Base-by-base conservation (phyloP, 495 filamentous ascomycete species). In the Hyaloscypha finlandica region DNA sequence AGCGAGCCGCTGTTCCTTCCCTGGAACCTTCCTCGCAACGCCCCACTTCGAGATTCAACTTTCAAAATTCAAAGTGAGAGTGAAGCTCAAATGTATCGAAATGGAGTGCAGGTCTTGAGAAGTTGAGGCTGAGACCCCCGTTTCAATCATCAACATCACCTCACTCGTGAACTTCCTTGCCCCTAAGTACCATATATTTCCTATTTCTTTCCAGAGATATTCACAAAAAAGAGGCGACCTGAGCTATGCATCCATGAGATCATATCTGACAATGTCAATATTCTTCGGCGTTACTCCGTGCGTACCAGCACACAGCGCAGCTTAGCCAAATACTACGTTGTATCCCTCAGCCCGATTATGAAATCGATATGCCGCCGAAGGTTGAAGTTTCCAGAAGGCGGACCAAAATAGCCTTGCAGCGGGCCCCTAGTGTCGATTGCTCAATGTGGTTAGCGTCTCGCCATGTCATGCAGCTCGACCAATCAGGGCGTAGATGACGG, bases 271-370 rank as follows among this genome's bases (percentile, higher is more conserved):
- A 42, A 25, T 22, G 37, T 20, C 37, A 61, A 48, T 61, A 30
- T 60, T n/a, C 8, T 8, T 48, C 59, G 59, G 59, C 59, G 35
- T 25, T 61, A 61, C 37, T 61, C 42, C 35, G 19, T 48, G 22
- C 37, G 20, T 48, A 51, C 12, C 16, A 39, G 8, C 16, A 19
- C 11, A 6, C 32, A 20, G 20, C 32, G 19, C 54, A 65, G 53
- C 53, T 67, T 29, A 60, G 64, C 64, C 37, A 59, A 39, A 57
- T 22, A 61, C 20, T 55, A 67, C 65, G 57, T 61, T 59, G 65
- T 61, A 67, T 55, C 45, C n/a, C 25, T 60, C 45, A 30, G 29
- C n/a, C 35, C 11, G 35, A 19, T 39, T 31, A 37, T 37, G 25
- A 33, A 3, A 39, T 37, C 30, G 19, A 31, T 14, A 20, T 37